phyloP scores from a whole-genome alignment of 2,329 filamentous ascomycete genomes.

The Penicillium capsulatum region DNA sequence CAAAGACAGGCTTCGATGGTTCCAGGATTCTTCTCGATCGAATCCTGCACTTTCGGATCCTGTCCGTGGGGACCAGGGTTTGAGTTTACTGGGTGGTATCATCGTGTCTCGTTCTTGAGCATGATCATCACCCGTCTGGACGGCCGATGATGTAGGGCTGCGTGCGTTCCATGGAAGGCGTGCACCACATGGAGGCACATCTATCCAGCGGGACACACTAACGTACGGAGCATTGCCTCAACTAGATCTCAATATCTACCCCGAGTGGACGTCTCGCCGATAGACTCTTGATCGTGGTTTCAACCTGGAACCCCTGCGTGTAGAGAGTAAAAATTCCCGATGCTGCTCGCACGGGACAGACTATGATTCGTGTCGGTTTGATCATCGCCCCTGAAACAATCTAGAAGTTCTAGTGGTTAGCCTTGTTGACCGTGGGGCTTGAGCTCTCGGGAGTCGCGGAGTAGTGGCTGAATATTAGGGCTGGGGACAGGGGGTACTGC shows the following conservation, averaged over 20 bases:
- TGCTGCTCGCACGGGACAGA: constrained; percentile 15
- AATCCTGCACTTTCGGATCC: too few relatives aligned
- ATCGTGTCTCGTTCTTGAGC: constrained; percentile 13
- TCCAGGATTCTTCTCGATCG: too few relatives aligned
- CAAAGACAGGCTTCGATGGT: too few relatives aligned
- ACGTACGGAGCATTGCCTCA: neutral
- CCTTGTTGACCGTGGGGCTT: constrained; percentile 12
- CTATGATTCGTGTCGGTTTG: constrained; percentile 23
- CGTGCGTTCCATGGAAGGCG: neutral
- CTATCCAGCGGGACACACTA: too few relatives aligned
- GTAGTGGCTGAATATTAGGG: constrained; percentile 3
- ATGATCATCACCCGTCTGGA: constrained; percentile 4
- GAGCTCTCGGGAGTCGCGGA: constrained; percentile 2
- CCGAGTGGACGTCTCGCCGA: constrained; percentile 1
- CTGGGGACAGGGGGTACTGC: constrained; percentile 1
- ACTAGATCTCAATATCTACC: neutral
- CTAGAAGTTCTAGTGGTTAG: constrained; percentile 24
- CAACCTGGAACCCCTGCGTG: constrained; percentile 4
- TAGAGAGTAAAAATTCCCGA: constrained; percentile 1
- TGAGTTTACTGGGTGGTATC: too few relatives aligned
- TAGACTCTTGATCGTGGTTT: constrained; percentile 17
- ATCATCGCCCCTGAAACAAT: constrained; percentile 34
- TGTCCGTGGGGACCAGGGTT: too few relatives aligned
- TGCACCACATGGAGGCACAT: too few relatives aligned
- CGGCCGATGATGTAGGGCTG: neutral